Base-by-base conservation (phyloP, 164 flowering plant genomes). In the Aristolochia contorta region DNA sequence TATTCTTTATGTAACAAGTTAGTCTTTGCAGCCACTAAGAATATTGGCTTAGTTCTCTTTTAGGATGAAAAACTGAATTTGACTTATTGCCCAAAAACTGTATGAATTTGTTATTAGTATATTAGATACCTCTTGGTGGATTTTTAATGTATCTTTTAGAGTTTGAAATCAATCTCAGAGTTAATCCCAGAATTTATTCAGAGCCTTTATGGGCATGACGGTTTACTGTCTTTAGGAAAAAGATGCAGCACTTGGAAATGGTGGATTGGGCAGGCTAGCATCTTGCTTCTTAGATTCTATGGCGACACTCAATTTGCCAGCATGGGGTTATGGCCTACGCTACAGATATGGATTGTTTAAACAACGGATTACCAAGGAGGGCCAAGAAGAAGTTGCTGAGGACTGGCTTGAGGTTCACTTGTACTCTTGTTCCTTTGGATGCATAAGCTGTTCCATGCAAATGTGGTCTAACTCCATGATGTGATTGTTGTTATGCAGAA, bases 181-280 rank as follows among this genome's bases (percentile, higher is more conserved):
- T 27, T 27, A 27, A 37, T 37, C 10, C 43, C 3, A 37, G 12
- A 10, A 37, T 49, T 6, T 49, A 18, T 12, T 49, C 15, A 13
- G 16, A 49, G 19, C 53, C 22, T 49, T 49, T 49, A 37, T 8
- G 10, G 0, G 43, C 7, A 37, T 3, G 7, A 8, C 7, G 5
- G 43, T 37, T 37, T 37, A 37, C 12, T 37, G 27, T 32, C 67
- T 73, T 33, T 63, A 93, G 97, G 99, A 93, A 69, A 90, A 84
- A 84, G 99, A 93, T 84, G 97, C 97, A 19, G 99, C 97, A 4
- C 83, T 93, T 1, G 99, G 99, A 63, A 93, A 93, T 82, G 99
- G 99, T 60, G 99, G 99, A 50, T 70, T 93, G 52, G 99, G 99
- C 54, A 88, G 99, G 76, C 95, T 93, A 55, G 99, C 99, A 66